Base-by-base conservation (phyloP, 768 basidiomycete species). In the Aureoboletus auriporus region DNA sequence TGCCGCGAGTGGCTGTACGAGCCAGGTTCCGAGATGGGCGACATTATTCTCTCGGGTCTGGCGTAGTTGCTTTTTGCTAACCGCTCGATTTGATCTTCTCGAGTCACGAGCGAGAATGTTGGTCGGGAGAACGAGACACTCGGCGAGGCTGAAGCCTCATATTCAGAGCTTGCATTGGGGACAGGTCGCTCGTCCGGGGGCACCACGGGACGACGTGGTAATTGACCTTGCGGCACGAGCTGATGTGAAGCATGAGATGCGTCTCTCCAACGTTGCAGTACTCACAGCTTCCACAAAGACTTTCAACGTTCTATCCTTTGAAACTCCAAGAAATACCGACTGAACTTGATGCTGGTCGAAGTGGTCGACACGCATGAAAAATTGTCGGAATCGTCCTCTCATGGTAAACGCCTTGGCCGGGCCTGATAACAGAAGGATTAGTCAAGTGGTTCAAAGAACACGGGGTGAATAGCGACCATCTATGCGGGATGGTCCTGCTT, bases 381-480 rank as follows among this genome's bases (percentile, higher is more conserved):
- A 73, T 57, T 89, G 86, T 43, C 80, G 74, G 62, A 82, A 88
- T 66, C 77, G 78, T 28, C 84, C 84, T 26, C 86, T 78, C 62
- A 79, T 67, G 2, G 79, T 79, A 54, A 78, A 88, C 27, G 82
- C 80, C 59, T 76, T 81, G 26, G 84, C 84, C 10, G 81, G 79
- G n/a, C 84, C 84, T 85, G 31, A 43, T 39, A 12, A 29, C 46
- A 30, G 31, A 50, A 3, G 38, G 23, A 36, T 41, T 29, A 50
- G 42, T 47, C 33, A 33, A 39, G 26, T 30, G 41, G 30, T 10
- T 39, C 13, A 4, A 39, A 43, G n/a, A 8, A 26, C 6, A 37
- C 0, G 4, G 14, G 43, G 9, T 10, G 12, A 29, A 27, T 9
- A n/a, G 58, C 39, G 46, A 84, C 86, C 86, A 62, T 89, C 86